A percentile compares a stretch with the other conserved stretches of the same genome.
phyloP scores from a whole-genome alignment of 2,329 filamentous ascomycete genomes.

The Neurospora sp. region DNA sequence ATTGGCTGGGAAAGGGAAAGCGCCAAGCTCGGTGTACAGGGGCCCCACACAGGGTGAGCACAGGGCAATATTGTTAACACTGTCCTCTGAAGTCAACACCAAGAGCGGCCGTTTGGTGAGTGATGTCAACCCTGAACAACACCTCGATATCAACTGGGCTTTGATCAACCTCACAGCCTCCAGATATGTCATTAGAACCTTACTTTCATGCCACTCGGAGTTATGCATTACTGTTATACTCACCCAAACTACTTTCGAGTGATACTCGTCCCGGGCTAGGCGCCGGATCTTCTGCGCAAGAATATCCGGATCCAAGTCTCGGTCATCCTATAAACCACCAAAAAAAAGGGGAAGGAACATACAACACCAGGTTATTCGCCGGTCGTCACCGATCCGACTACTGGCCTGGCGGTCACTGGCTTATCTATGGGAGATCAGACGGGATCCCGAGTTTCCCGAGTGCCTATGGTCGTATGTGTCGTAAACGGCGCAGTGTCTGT shows the following conservation, averaged over 20 bases:
- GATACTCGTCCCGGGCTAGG: too few species aligned
- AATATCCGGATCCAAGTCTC: too few species aligned
- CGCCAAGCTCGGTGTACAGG: neutral
- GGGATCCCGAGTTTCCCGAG: neutral
- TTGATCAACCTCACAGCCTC: neutral
- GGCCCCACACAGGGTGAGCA: neutral
- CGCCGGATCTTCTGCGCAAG: too few species aligned
- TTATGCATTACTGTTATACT: too few species aligned
- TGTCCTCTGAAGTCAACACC: neutral
- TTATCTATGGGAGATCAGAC: neutral
- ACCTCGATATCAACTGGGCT: neutral
- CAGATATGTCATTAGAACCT: too few species aligned
- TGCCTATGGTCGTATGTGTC: neutral
- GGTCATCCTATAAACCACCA: neutral
- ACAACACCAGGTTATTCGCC: neutral
- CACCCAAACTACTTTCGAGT: too few species aligned
- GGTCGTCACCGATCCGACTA: neutral
- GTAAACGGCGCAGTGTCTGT: too few species aligned
- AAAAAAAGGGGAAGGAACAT: neutral
- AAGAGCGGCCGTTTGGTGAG: neutral
- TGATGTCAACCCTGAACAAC: neutral
- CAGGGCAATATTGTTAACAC: neutral
- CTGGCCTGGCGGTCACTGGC: neutral
- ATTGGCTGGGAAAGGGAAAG: neutral
- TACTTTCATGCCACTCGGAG: too few species aligned